A percentile compares a stretch with the other conserved stretches of the same genome.
phyloP scores from a whole-genome alignment of 2,329 filamentous ascomycete genomes.

The Penicillium sumatraense region DNA sequence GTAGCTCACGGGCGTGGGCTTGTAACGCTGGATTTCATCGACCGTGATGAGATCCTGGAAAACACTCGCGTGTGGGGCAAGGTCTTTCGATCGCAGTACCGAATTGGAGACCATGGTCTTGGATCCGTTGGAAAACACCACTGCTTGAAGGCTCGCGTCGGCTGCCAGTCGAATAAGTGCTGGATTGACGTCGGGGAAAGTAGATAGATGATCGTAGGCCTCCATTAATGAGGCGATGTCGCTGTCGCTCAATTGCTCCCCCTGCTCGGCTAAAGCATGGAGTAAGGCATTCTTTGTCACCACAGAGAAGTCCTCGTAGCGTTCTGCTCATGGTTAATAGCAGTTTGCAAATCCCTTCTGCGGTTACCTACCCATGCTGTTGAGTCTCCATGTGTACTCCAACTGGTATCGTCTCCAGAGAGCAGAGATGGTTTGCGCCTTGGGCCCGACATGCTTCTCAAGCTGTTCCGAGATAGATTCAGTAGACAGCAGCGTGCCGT shows the following conservation, averaged over 20 bases:
- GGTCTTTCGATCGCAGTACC: slow-evolving; percentile 60
- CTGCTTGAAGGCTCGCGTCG: slow-evolving; percentile 53
- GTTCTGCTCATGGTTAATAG: slow-evolving; percentile 48
- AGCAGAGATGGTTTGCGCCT: slow-evolving; percentile 60
- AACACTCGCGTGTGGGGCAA: slow-evolving; percentile 53
- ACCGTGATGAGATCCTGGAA: slow-evolving; percentile 66
- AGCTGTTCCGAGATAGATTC: slow-evolving; percentile 68
- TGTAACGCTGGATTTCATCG: slow-evolving; percentile 64
- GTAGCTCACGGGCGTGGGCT: slow-evolving; percentile 68
- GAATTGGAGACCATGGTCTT: slow-evolving; percentile 65
- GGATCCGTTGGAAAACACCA: slow-evolving; percentile 75
- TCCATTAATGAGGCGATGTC: slow-evolving; percentile 61
- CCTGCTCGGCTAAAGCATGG: slow-evolving; percentile 67
- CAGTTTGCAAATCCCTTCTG: neutral
- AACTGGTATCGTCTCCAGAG: slow-evolving; percentile 73
- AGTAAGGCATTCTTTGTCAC: slow-evolving; percentile 66
- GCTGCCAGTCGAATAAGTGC: slow-evolving; percentile 56
- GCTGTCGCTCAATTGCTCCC: slow-evolving; percentile 48
- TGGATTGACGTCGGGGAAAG: slow-evolving; percentile 66
- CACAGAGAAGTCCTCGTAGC: slow-evolving; percentile 65
- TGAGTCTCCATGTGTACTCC: slow-evolving; percentile 77
- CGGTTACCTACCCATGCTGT: slow-evolving; percentile 69
- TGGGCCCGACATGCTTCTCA: slow-evolving; percentile 60
- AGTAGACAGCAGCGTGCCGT: slow-evolving; percentile 75
- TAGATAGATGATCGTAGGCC: slow-evolving; percentile 66